Conservation (phyloP, 768 basidiomycete genomes). For the Lentinula edodes region DNA sequence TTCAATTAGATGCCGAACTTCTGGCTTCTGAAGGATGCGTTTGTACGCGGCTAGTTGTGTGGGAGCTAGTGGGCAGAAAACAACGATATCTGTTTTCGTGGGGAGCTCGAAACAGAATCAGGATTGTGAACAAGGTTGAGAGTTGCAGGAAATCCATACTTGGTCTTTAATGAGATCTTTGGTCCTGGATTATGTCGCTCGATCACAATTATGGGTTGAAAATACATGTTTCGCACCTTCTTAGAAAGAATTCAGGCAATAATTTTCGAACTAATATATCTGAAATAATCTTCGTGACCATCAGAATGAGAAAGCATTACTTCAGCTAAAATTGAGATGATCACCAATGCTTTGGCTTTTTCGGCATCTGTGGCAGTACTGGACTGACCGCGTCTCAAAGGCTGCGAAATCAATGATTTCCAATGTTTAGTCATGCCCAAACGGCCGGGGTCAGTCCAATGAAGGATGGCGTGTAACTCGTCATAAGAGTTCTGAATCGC, state of each 20-base stretch:
- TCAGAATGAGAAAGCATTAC: background rate
- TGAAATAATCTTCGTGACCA: constrained; percentile 45
- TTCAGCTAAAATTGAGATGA: constrained; percentile 10
- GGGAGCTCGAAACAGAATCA: constrained; percentile 53
- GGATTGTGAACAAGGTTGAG: background rate
- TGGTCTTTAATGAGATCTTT: constrained; percentile 73
- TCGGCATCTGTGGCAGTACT: constrained; percentile 58
- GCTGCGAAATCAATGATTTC: constrained; percentile 65
- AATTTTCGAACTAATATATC: constrained; percentile 56
- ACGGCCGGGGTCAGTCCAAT: constrained; percentile 84
- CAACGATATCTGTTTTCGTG: constrained; percentile 82
- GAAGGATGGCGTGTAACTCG: constrained; percentile 88
- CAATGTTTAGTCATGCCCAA: constrained; percentile 75
- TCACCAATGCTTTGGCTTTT: constrained; percentile 46
- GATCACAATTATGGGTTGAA: background rate
- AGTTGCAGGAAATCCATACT: constrained; percentile 23
- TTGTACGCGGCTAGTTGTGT: constrained; percentile 73
- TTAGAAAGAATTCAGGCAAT: constrained; percentile 77
- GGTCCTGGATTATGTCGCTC: constrained; percentile 37
- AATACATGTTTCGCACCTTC: constrained; percentile 45
- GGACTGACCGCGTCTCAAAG: constrained; percentile 65
- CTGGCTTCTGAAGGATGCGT: constrained; percentile 53
- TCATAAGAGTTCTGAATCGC: constrained; percentile 80
- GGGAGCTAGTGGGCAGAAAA: constrained; percentile 84
- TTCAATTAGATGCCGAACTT: constrained; percentile 65